Percentiles rank a stretch among this genome's conserved stretches.
These are phyloP conservation scores for Calonectria pauciramosa DNA, from an alignment of 2,329 filamentous ascomycete species.

Conservation along the genomic window DNA sequence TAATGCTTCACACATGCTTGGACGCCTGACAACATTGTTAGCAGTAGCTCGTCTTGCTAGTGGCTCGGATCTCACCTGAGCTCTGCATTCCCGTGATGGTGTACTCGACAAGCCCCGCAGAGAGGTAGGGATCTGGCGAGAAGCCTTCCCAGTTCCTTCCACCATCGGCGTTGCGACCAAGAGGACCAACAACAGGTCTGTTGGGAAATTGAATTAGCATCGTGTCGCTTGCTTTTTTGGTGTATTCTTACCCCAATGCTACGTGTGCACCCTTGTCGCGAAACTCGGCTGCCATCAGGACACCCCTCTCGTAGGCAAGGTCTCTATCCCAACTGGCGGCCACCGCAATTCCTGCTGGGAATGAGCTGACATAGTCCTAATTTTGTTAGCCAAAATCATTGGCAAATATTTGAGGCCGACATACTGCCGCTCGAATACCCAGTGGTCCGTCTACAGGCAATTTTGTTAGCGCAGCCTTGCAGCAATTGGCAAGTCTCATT, in stretches of 20 bases:
- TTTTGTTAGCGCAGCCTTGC: background rate
- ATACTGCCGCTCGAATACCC: background rate
- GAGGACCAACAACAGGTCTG: constrained; percentile 11
- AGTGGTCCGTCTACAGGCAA: background rate
- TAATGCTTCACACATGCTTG: constrained; percentile 8
- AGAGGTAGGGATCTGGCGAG: constrained; percentile 1
- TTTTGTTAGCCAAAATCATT: background rate
- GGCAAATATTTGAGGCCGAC: background rate
- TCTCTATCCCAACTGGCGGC: constrained; percentile 1
- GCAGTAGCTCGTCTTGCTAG: background rate
- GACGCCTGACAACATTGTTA: background rate
- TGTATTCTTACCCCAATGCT: background rate
- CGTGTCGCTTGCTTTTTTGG: background rate
- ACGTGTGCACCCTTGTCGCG: constrained; percentile 5
- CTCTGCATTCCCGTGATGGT: background rate
- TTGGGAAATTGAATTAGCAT: background rate
- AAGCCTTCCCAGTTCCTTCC: constrained; percentile 16
- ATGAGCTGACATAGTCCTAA: constrained; percentile 4
- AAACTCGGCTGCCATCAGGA: background rate
- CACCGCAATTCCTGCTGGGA: background rate
- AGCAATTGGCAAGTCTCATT: background rate
- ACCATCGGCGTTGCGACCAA: constrained; percentile 6
- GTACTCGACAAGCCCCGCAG: background rate
- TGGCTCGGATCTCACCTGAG: background rate
- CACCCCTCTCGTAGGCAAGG: background rate